These are phyloP conservation scores for Phytophthora podocarpi DNA, from an alignment of 352 stramenopile species.

Conservation along the genomic window DNA sequence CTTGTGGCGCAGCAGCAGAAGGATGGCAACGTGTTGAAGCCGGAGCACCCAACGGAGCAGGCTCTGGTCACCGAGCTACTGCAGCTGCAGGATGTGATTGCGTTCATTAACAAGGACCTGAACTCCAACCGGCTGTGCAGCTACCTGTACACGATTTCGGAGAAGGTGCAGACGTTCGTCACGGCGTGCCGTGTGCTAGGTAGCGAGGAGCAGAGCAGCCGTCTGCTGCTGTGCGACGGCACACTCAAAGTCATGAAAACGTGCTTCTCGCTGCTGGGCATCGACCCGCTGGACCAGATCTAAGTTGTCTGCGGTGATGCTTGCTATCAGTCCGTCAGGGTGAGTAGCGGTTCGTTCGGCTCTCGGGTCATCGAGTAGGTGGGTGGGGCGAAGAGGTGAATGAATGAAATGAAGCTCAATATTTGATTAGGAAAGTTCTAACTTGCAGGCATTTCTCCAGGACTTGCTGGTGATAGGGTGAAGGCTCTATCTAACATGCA, in stretches of 20 bases:
- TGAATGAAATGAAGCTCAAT: conserved; percentile 42
- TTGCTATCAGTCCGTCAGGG: conserved; percentile 8
- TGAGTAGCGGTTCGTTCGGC: conserved; percentile 14
- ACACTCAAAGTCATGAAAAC: conserved; percentile 96
- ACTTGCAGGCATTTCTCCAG: conserved; percentile 35
- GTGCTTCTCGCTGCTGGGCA: conserved; percentile 93
- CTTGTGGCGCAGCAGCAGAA: conserved; percentile 56
- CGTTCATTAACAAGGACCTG: conserved; percentile 94
- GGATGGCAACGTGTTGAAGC: conserved; percentile 58
- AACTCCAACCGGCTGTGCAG: conserved; percentile 98
- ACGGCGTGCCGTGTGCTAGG: conserved; percentile 98
- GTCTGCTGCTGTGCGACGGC: conserved; percentile 96
- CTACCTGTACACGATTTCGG: conserved; percentile 97
- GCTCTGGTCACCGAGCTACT: conserved; percentile 95
- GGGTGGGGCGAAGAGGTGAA: conserved; percentile 14
- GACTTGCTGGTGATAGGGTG: conserved; percentile 26
- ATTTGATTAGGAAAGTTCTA: conserved; percentile 46
- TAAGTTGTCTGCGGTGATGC: conserved; percentile 50
- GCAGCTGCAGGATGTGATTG: conserved; percentile 95
- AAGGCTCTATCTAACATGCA: conserved; percentile 34
- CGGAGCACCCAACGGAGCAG: conserved; percentile 85
- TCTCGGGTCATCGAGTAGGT: conserved; percentile 10
- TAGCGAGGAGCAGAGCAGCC: conserved; percentile 94
- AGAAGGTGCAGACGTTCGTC: conserved; percentile 98
- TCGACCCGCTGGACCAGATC: conserved; percentile 94